Base-by-base conservation (phyloP, 2,329 filamentous ascomycete species). In the Diaporthe eres region DNA sequence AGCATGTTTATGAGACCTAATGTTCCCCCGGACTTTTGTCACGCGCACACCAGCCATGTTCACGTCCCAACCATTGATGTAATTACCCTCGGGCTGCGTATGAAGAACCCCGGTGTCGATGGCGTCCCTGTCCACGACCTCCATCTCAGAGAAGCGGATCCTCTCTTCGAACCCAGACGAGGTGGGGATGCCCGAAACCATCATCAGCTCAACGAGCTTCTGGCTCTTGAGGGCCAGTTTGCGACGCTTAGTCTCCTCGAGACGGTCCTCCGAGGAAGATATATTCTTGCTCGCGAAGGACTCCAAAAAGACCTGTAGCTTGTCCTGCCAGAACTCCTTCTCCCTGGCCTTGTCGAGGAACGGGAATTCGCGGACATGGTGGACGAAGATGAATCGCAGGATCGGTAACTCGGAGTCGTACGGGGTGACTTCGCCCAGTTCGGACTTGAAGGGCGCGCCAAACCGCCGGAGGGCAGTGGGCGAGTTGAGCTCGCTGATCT, bases 291-390 rank as follows among this genome's bases (percentile, higher is more conserved):
- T 97, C 19, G 97, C 96, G 83, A 99, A 99, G 0, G 95, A 98
- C 84, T 98, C 96, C 34, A 99, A 90, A 82, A 99, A 99, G 82
- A 96, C 91, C 87, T 99, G 97, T 77, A 99, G 88, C 84, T 98
- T 98, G 83, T 98, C 95, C 86, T 99, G 97, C 97, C 97, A 99
- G 82, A 99, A 99, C 85, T 99, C 97, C 90, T 98, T 98, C 89
- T 99, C 97, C 82, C 92, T 94, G 31, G 97, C 97, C 88, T 98
- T 95, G 85, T 99, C 95, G 78, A 99, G 90, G 82, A 99, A 99
- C 1, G 97, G 97, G 81, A 99, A 99, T 81, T 98, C 97, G 81
- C 97, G 95, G 76, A 99, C 92, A 92, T 98, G 96, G 83, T 98
- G 94, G 73, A 98, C 97, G 83, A 99, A 99, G 82, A 99, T 98